Base-by-base conservation (phyloP, 2,329 filamentous ascomycete species). In the Orbilia javanica region DNA sequence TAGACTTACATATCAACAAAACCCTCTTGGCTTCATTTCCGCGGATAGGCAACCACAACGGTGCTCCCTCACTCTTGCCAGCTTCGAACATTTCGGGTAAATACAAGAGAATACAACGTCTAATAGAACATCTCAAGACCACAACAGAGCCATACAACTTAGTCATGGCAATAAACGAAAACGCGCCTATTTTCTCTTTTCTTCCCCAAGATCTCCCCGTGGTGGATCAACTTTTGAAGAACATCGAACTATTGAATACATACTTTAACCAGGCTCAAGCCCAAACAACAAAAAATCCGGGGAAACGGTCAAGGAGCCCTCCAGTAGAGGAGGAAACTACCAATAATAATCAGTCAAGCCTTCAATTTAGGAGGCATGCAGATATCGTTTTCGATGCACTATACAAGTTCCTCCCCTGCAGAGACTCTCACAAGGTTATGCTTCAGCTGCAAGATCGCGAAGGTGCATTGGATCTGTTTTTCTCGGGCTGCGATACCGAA, bases 351-450 rank as follows among this genome's bases (percentile, higher is more conserved):
- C 18, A 2, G 18, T 13, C 13, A 6, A 18, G 22, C 10, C 18
- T 13, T 15, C 8, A 13, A 42, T 44, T 62, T 29, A 39, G 55
- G 15, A 62, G 18, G 13, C 55, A 27, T 25, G 18, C 55, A 2
- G 22, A 34, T 10, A 13, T 20, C 22, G 8, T 62, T 31, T n/a
- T 62, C 27, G 18, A 20, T 29, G 34, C 39, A 22, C n/a, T 62
- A 1, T 13, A 62, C 44, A 18, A 44, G n/a, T 62, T 25, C 34
- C 25, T 62, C 11, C 11, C 55, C 6, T 62, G 55, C 55, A 20
- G 50, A 4, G 13, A 42, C 10, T 44, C 34, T 15, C 55, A 62
- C 13, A 62, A 62, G 39, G 34, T 62, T 29, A 42, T 42, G 55
- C 22, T 62, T 22, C 55, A 44, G n/a, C 4, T 44, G 18, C 34